Evolutionary conservation across 805 yeast genomes (phyloP), one percentile per base, ranked within the genome.

Genomic region (Tetrapisispora pingtungensis): DNA sequence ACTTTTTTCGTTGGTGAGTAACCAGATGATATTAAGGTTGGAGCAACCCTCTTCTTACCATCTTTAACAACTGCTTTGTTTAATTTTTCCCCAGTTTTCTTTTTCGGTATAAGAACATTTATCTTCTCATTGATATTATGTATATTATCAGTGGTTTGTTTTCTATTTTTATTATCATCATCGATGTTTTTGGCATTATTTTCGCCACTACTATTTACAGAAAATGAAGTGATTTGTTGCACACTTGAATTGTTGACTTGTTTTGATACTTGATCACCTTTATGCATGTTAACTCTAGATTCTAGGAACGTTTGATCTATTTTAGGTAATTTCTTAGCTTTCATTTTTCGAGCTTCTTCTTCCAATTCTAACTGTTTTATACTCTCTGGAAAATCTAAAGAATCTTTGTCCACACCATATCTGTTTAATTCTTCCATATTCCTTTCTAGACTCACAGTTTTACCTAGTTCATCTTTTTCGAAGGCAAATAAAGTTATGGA

Each of bases 391-490:
- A 87, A 84, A 18, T 81, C 81, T 67, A 83, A 70, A 8, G 84
- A 75, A 51, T 89, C 96, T 45, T 88, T 74, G 49, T 85, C 95
- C 2, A 84, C 88, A 49, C 98, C 97, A 58, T 84, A 90, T 52
- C 87, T 73, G 52, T 83, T 80, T 45, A 90, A 70, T 46, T 85
- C 83, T 35, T 75, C 71, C 46, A 78, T 81, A 46, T 83, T 79
- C 51, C 74, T 75, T 34, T 76, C 89, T 33, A 80, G 57, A 0
- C 94, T 81, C 4, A 82, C 72, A 6, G 72, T 68, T 24, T 54
- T 62, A 4, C 94, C 94, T 20, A 84, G 61, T 53, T 84, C 94
- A 40, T 69, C 62, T 1, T 64, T 59, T 17, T 77, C 88, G 58
- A 90, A 90, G 12, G 68, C 53, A 0, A 86, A 66, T 2, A 79